Base-by-base conservation (phyloP, 768 basidiomycete species). In the Ramaria rubella region DNA sequence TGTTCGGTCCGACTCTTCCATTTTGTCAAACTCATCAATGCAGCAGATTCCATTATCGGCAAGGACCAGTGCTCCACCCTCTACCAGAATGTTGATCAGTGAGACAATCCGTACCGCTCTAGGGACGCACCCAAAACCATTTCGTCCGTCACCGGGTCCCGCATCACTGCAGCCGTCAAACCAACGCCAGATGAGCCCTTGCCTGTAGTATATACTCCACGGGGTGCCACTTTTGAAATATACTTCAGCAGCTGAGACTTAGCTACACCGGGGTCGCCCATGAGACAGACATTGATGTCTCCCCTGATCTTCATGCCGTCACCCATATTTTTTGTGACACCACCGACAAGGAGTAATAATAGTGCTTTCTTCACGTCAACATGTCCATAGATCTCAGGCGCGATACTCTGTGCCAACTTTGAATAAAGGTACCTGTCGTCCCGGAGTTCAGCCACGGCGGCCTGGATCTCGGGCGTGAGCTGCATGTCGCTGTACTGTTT, bases 21-120 rank as follows among this genome's bases (percentile, higher is more conserved):
- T 99, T 70, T 99, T 98, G 75, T 99, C 96, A 67, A 99, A 99
- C 68, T 99, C 96, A 63, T 99, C 96, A 60, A 99, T 99, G 70
- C 95, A 98, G 75, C 94, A 97, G 65, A 99, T 99, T 27, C 96
- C 96, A 62, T 99, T 99, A 70, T 99, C 96, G 11, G 96, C 95
- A 46, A 99, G 81, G 15, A 99, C 96, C 52, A 99, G 82, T n/a
- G 96, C 96, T 27, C 96, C 96, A 4, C 96, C 96, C 91, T 99
- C 96, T 97, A 71, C 24, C 48, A 30, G 31, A 7, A 30, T 36
- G 48, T 34, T 26, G 44, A 24, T 48, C 2, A 14, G 27, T 9
- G 29, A 48, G 46, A 27, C 46, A 11, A n/a, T 8, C 27, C 52
- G 59, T 43, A 48, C 2, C 57, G 53, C 44, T n/a, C 29, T 38